Base-by-base conservation (phyloP, 1,284 basidiomycete species). In the Tylopilus sp. region DNA sequence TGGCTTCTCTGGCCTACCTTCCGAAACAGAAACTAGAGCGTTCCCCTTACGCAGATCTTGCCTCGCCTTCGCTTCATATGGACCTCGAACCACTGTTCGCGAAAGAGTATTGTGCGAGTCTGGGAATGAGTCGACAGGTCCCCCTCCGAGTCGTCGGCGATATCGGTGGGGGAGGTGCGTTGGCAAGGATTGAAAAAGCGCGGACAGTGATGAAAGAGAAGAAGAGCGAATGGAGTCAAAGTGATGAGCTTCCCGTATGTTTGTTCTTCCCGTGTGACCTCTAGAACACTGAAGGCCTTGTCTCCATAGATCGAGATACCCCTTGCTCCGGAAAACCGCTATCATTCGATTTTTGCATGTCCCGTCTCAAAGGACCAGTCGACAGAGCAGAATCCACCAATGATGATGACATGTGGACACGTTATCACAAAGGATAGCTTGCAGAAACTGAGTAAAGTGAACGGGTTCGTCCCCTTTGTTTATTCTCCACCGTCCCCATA, bases 321-420 rank as follows among this genome's bases (percentile, higher is more conserved):
- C 0, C 71, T 99, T 13, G 85, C 90, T 1, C 75, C 86, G 1
- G 86, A 91, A 61, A 88, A 94, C 63, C 79, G 93, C 28, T 98
- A 96, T 72, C 97, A 99, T 70, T 97, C 94, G 2, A 90, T 97
- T 54, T 99, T 99, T 69, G 88, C 94, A 39, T 99, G 97, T 71
- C 94, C 97, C 1, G 96, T 99, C 28, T 96, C 92, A 15, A 99
- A 98, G 72, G 96, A 99, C 67, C 94, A 97, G 72, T 86, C 93
- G 14, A 96, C 92, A 1, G 90, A 94, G 48, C 70, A 80, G 54
- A 99, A 99, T 69, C 97, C 95, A 20, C 96, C 96, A 0, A 97
- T 97, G 92, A 95, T 98, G 91, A 86, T 99, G 78, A 74, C 79
- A 2, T 99, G 96, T 68, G 96, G 96, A 1, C 97, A 99, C 72